Evolutionary conservation across 352 stramenopile species (phyloP).

Genomic region (Peronosclerospora sorghi): DNA sequence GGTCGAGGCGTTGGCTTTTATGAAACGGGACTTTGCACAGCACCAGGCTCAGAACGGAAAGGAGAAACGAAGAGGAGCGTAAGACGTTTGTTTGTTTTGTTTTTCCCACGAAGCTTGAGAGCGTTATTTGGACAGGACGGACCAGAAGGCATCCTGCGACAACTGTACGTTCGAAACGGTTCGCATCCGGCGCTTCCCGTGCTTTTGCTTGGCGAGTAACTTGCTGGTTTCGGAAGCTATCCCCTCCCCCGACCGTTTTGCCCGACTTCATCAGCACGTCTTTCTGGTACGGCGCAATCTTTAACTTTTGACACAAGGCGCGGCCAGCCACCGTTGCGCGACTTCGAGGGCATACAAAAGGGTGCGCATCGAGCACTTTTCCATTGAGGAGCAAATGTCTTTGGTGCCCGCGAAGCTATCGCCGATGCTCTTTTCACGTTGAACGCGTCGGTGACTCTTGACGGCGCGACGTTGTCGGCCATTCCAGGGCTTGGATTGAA

Average conservation of each 20-base stretch:
- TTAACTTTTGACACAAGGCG: slow-evolving; percentile 91
- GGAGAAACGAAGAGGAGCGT: too few relatives aligned
- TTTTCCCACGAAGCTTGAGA: too few relatives aligned
- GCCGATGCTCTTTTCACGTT: slow-evolving; percentile 44
- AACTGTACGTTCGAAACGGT: too few relatives aligned
- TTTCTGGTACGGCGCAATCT: slow-evolving; percentile 91
- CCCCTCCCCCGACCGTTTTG: too few relatives aligned
- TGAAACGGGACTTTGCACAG: too few relatives aligned
- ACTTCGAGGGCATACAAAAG: slow-evolving; percentile 93
- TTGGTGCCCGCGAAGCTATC: slow-evolving; percentile 37
- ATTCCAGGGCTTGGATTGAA: slow-evolving; percentile 39
- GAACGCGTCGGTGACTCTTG: slow-evolving; percentile 24
- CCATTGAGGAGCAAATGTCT: slow-evolving; percentile 60
- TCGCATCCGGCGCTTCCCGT: too few relatives aligned
- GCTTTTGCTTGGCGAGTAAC: slow-evolving; percentile 98
- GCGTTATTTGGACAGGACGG: too few relatives aligned
- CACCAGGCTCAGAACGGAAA: too few relatives aligned
- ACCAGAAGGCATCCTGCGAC: too few relatives aligned
- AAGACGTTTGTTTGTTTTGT: too few relatives aligned
- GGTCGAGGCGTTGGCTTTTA: slow-evolving; percentile 53
- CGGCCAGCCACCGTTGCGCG: slow-evolving; percentile 74
- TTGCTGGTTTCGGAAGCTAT: slow-evolving; percentile 98
- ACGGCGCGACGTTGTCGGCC: slow-evolving; percentile 4
- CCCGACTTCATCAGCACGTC: too few relatives aligned
- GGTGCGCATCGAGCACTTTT: slow-evolving; percentile 94